phyloP scores from a whole-genome alignment of 441 rosid species.

The Erysimum cheiri region DNA sequence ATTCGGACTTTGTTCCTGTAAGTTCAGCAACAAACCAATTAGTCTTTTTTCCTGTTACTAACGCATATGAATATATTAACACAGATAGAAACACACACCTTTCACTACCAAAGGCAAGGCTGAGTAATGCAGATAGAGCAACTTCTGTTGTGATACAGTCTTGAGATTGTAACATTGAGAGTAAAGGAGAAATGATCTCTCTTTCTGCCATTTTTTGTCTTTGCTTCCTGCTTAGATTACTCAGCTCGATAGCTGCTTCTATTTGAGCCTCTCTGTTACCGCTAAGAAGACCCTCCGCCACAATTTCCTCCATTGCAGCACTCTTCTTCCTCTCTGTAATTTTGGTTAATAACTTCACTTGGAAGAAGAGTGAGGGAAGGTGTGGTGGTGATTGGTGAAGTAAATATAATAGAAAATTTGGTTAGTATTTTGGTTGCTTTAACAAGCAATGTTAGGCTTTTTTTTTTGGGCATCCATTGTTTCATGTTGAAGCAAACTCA shows the following conservation, averaged over 20 bases:
- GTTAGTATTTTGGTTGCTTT: constrained; percentile 57
- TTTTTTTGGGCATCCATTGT: constrained; percentile 74
- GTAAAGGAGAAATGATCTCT: constrained; percentile 67
- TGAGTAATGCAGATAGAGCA: constrained; percentile 72
- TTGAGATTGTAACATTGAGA: constrained; percentile 71
- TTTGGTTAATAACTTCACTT: constrained; percentile 40
- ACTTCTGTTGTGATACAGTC: constrained; percentile 69
- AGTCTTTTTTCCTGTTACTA: neutral
- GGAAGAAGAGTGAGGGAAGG: constrained; percentile 42
- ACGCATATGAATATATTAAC: neutral
- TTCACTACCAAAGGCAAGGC: constrained; percentile 90
- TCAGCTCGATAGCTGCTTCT: constrained; percentile 63
- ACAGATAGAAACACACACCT: constrained; percentile 47
- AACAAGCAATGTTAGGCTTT: constrained; percentile 57
- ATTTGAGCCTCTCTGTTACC: constrained; percentile 60
- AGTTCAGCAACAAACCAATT: neutral
- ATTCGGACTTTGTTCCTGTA: constrained; percentile 77
- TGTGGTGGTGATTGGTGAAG: constrained; percentile 41
- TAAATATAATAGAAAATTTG: constrained; percentile 35
- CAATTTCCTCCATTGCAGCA: constrained; percentile 60
- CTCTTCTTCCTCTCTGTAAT: constrained; percentile 34
- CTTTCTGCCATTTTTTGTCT: constrained; percentile 67
- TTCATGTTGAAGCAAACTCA: constrained; percentile 71
- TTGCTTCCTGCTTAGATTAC: constrained; percentile 58
- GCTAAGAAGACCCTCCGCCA: constrained; percentile 56